These are phyloP conservation scores for Komagataella populi DNA, from an alignment of 805 yeast genomes.

Conservation along the genomic window DNA sequence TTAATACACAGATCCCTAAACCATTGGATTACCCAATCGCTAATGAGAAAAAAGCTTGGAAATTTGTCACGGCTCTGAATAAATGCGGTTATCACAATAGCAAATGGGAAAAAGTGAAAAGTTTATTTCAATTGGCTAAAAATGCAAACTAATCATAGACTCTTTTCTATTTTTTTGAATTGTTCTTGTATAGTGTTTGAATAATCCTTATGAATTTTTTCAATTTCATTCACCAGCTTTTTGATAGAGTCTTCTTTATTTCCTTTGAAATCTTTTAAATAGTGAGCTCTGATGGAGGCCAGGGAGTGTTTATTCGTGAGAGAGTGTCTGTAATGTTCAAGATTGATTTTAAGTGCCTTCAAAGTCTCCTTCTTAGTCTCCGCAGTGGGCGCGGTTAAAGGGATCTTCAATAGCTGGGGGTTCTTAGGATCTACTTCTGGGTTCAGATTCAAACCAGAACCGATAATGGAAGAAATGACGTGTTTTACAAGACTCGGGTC, in stretches of 20 bases:
- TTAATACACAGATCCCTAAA: slow-evolving; percentile 75
- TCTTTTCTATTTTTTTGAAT: slow-evolving; percentile 39
- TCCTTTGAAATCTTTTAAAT: slow-evolving; percentile 37
- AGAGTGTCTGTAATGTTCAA: slow-evolving; percentile 48
- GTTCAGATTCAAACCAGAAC: slow-evolving; percentile 61
- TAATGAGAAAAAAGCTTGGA: slow-evolving; percentile 77
- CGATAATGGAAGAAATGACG: slow-evolving; percentile 54
- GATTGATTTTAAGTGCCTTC: slow-evolving; percentile 50
- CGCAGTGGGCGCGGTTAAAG: slow-evolving; percentile 62
- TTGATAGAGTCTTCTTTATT: slow-evolving; percentile 4
- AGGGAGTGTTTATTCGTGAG: slow-evolving; percentile 32
- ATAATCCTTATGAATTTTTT: slow-evolving; percentile 55
- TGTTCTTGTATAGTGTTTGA: slow-evolving; percentile 40
- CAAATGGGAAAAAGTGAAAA: slow-evolving; percentile 51
- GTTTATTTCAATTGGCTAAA: slow-evolving; percentile 39
- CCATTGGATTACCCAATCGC: slow-evolving; percentile 87
- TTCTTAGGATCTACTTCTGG: slow-evolving; percentile 69
- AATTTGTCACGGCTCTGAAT: slow-evolving; percentile 69
- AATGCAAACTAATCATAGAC: slow-evolving; percentile 16
- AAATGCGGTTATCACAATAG: slow-evolving; percentile 73
- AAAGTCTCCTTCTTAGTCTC: slow-evolving; percentile 46
- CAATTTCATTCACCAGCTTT: slow-evolving; percentile 46
- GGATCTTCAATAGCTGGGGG: slow-evolving; percentile 58
- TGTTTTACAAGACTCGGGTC: slow-evolving; percentile 66
- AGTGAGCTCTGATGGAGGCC: slow-evolving; percentile 41